Conservation (phyloP, 2,329 filamentous ascomycete species). For the Pseudocercospora macadamiae region DNA sequence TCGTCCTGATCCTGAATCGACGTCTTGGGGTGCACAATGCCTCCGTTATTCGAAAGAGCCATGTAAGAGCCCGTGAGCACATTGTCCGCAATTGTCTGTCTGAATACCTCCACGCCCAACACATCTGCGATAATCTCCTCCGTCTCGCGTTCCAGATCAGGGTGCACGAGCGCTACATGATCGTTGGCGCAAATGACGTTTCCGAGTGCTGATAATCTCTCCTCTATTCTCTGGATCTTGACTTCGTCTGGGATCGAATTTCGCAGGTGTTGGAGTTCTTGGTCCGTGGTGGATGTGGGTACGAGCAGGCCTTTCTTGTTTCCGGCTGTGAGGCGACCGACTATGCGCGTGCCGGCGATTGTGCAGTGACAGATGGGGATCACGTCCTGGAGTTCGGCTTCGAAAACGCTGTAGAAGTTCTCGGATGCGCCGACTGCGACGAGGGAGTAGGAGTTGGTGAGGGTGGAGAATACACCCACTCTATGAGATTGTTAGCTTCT, state of each 20-base stretch:
- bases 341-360: constrained; percentile 93
- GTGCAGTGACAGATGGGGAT: constrained; percentile 96
- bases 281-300: constrained; percentile 92
- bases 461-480: constrained; percentile 93
- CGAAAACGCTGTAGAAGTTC: constrained; percentile 99
- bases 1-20: constrained; percentile 98
- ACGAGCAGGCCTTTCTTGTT: constrained; percentile 97
- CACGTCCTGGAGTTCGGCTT: constrained; percentile 94
- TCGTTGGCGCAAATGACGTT: constrained; percentile 98
- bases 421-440: constrained; percentile 93
- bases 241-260: constrained; percentile 91
- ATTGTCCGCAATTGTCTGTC: constrained; percentile 95
- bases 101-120: constrained; percentile 83
- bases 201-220: constrained; percentile 89
- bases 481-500: constrained; percentile 53
- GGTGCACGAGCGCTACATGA: constrained; percentile 94
- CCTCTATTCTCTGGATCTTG: constrained; percentile 96
- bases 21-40: constrained; percentile 96
- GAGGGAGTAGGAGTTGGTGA: constrained; percentile 96
- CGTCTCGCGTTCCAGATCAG: constrained; percentile 94
- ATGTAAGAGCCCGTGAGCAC: constrained; percentile 97
- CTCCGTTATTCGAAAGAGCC: constrained; percentile 92
- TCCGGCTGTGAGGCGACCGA: constrained; percentile 91
- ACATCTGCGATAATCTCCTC: constrained; percentile 98
- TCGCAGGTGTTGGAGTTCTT: constrained; percentile 95